Percentiles rank a stretch among this genome's conserved stretches.
phyloP scores from a whole-genome alignment of 75 land plant genomes.

The Adiantum capillusveneris region DNA sequence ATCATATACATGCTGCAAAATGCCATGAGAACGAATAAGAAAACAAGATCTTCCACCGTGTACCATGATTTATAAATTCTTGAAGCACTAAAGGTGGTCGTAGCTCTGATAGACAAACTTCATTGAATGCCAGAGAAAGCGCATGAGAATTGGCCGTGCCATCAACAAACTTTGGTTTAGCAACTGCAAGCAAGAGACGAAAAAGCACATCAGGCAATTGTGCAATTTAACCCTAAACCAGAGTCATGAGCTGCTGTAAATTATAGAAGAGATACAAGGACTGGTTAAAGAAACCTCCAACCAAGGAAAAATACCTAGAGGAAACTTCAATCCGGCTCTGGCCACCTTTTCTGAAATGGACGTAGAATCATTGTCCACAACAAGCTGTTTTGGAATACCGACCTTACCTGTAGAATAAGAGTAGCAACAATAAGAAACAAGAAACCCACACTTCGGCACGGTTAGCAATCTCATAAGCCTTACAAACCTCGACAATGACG shows the following conservation, averaged over 20 bases:
- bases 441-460: too few relatives aligned
- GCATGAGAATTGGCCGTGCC: conserved; percentile 77
- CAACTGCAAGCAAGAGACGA: conserved; percentile 23
- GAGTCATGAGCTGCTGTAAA: too few relatives aligned
- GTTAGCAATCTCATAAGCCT: too few relatives aligned
- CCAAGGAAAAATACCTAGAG: conserved; percentile 29
- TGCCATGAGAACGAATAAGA: too few relatives aligned
- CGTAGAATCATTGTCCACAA: conserved; percentile 35
- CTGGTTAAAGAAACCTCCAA: too few relatives aligned
- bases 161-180: conserved; percentile 81
- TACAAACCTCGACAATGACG: conserved; percentile 33
- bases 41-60: too few relatives aligned
- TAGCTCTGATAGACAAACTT: conserved; percentile 41
- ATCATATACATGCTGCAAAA: too few relatives aligned
- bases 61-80: conserved; percentile 85
- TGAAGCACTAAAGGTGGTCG: conserved; percentile 74
- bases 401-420: conserved; percentile 34
- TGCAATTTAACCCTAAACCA: too few relatives aligned
- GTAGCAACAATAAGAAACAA: too few relatives aligned
- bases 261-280: background rate
- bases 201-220: too few relatives aligned
- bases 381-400: conserved; percentile 64
- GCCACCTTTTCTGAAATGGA: conserved; percentile 15
- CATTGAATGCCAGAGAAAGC: conserved; percentile 56
- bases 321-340: conserved; percentile 43